A percentile compares a stretch with the other conserved stretches of the same genome.
Evolutionary conservation across 208 protist species (phyloP).

Genomic region (Porcisia hertigi): DNA sequence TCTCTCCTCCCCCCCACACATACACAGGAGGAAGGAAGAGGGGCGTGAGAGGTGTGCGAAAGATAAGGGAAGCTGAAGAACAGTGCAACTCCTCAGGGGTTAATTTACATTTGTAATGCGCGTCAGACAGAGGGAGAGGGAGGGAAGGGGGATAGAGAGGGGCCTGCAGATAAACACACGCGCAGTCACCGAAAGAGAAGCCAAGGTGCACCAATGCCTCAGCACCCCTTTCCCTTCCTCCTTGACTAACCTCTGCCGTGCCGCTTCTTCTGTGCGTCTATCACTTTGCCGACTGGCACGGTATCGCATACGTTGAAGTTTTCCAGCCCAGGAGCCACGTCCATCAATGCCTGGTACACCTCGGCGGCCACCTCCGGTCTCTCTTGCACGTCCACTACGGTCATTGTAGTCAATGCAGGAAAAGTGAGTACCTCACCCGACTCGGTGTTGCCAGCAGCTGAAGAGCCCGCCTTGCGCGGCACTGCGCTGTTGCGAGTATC

Average conservation of each 20-base stretch:
- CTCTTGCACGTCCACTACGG: slow-evolving; percentile 64
- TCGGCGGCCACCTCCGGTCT: slow-evolving; percentile 36
- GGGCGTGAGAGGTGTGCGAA: not conserved
- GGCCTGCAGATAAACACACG: not conserved
- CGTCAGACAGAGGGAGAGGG: not conserved
- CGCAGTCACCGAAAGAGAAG: not conserved
- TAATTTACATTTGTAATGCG: not conserved
- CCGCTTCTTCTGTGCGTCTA: slow-evolving; percentile 21
- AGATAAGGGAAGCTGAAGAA: too few relatives aligned
- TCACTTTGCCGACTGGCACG: slow-evolving; percentile 30
- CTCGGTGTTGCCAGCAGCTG: slow-evolving; percentile 13
- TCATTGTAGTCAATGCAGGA: slow-evolving; percentile 54
- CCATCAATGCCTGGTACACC: slow-evolving; percentile 37
- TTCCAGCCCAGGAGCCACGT: slow-evolving; percentile 49
- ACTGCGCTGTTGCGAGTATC: slow-evolving; percentile 20
- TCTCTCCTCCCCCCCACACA: too few relatives aligned
- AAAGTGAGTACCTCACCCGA: slow-evolving; percentile 32
- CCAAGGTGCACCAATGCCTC: too few relatives aligned
- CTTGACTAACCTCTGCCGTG: slow-evolving; percentile 7
- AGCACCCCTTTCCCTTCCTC: not conserved
- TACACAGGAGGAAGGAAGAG: not conserved
- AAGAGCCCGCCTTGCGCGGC: slow-evolving; percentile 11
- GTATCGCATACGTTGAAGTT: slow-evolving; percentile 77
- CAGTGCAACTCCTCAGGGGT: too few relatives aligned
- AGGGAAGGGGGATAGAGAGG: not conserved